Base-by-base conservation (phyloP, 768 basidiomycete species). In the Lyophyllum semitale region DNA sequence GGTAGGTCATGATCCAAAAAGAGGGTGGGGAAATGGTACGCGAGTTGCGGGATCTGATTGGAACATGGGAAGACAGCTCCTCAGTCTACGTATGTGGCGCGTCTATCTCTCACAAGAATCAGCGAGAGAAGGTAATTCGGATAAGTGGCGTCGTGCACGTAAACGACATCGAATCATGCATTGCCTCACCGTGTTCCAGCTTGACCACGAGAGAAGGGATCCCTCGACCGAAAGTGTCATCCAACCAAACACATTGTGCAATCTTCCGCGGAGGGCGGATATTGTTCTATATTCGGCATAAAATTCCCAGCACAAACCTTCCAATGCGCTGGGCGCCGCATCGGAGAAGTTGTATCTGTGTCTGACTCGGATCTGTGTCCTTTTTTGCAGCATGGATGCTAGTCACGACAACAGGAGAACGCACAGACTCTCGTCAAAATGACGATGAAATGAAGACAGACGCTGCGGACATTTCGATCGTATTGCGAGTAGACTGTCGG, bases 251-350 rank as follows among this genome's bases (percentile, higher is more conserved):
- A 59, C 58, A 65, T 68, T 73, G 70, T 63, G 63, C 74, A 77
- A 74, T 76, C 72, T 68, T 75, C 77, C 77, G 77, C 72, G 75
- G 72, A 71, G 74, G 73, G 68, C 77, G 77, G 77, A 66, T 55
- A 59, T 59, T 53, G 66, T 63, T 64, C 74, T 71, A 73, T 68
- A 71, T 71, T 71, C 63, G 67, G 71, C 58, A 59, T 57, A 63
- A 66, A 62, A 63, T 70, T 73, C 71, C 64, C 68, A 72, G 62
- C 57, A 49, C 60, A 70, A 77, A 76, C 73, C 62, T 77, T 76
- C 75, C 75, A 64, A 49, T 65, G 54, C 66, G 59, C 70, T 67
- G 76, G 53, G 71, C 58, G 59, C 58, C n/a, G 23, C 37, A 73
- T 74, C 72, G 66, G 58, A 53, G 62, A 71, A 69, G 50, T 66